Evolutionary conservation across 176 grass and related monocot genomes (phyloP).

Genomic region (Hordeum vulgare): MorexV3_pseudomolecules_assembly NC_058524.1:211632040-211632539

Average conservation of each 20-base stretch:
- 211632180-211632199: conserved; percentile 1
- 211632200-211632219: neutral
- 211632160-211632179: neutral
- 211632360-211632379: conserved; percentile 31
- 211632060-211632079: conserved; percentile 2
- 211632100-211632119: neutral
- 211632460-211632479: neutral
- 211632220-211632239: neutral
- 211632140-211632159: neutral
- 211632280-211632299: conserved; percentile 12
- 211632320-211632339: conserved; percentile 44
- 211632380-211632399: neutral
- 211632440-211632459: conserved; percentile 9
- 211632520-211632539: conserved; percentile 31
- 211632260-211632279: conserved; percentile 36
- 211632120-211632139: neutral
- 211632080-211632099: neutral
- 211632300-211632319: conserved; percentile 30
- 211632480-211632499: neutral
- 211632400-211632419: conserved; percentile 20
- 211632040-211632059: conserved; percentile 19
- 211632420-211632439: conserved; percentile 11
- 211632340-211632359: conserved; percentile 38
- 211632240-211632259: neutral
- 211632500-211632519: neutral